phyloP scores from a whole-genome alignment of 495 filamentous ascomycete species.

The Penicillium paradoxum region DNA sequence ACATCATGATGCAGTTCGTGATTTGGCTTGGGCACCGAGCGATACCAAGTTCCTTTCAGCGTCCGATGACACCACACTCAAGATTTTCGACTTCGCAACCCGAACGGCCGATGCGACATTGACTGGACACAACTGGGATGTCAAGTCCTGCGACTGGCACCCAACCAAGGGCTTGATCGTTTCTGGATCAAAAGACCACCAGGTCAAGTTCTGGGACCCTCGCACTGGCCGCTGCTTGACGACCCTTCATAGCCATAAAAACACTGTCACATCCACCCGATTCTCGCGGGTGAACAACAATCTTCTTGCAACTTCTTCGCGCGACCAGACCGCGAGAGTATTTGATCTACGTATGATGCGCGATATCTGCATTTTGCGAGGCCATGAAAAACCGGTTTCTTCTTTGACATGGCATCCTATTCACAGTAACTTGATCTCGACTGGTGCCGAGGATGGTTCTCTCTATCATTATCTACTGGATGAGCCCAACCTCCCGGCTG shows the following conservation, averaged over 20 bases:
- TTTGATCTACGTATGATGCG: conserved; percentile 98
- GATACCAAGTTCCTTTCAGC: conserved; percentile 95
- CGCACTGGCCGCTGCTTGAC: conserved; percentile 83
- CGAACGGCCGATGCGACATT: conserved; percentile 74
- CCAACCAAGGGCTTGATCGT: conserved; percentile 91
- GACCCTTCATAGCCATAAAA: conserved; percentile 96
- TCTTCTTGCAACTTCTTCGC: conserved; percentile 83
- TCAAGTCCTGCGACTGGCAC: conserved; percentile 95
- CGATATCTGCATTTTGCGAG: conserved; percentile 83
- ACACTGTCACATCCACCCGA: conserved; percentile 80
- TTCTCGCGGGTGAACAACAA: conserved; percentile 81
- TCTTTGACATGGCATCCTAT: conserved; percentile 92
- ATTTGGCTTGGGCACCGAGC: conserved; percentile 87
- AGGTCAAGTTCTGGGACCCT: conserved; percentile 97
- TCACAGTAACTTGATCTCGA: conserved; percentile 81
- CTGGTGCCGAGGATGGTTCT: conserved; percentile 82
- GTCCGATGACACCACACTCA: conserved; percentile 85
- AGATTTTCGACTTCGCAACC: conserved; percentile 94
- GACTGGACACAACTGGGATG: conserved; percentile 92
- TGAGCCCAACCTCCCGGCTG: conserved; percentile 77
- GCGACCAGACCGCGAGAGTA: conserved; percentile 85
- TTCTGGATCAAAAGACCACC: conserved; percentile 94
- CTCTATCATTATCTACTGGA: conserved; percentile 90
- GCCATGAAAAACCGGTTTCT: conserved; percentile 93
- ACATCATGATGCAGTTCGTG: conserved; percentile 82